Conservation (phyloP, 1,139 yeast species). For the Yamadazyma buinensis region DNA sequence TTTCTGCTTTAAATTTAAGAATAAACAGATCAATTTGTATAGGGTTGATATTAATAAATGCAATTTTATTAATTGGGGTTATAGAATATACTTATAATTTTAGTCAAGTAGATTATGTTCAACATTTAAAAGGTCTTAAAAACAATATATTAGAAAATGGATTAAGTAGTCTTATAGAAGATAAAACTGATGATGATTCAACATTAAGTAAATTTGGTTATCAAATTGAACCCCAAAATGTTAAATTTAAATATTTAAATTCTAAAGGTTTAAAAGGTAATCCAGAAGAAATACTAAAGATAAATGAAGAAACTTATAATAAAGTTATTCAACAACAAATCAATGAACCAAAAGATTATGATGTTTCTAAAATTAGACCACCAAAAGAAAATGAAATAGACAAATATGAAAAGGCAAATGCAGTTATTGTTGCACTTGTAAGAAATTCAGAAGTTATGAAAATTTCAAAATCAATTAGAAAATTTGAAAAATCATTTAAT, state of each 20-base stretch:
- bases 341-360: slow-evolving; percentile 47
- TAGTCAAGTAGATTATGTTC: slow-evolving; percentile 8
- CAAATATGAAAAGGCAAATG: slow-evolving; percentile 53
- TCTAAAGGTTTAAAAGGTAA: slow-evolving; percentile 24
- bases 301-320: slow-evolving; percentile 31
- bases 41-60: slow-evolving; percentile 10
- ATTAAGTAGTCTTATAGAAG: too few relatives aligned
- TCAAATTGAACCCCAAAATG: slow-evolving; percentile 22
- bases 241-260: slow-evolving; percentile 32
- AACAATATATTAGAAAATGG: too few relatives aligned
- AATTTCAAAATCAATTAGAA: slow-evolving; percentile 49
- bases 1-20: slow-evolving; percentile 16
- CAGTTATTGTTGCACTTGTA: slow-evolving; percentile 70
- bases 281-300: slow-evolving; percentile 26
- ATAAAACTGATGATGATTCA: not conserved
- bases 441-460: slow-evolving; percentile 55
- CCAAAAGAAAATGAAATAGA: slow-evolving; percentile 20
- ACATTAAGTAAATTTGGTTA: slow-evolving; percentile 1
- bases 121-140: not conserved
- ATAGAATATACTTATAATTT: slow-evolving; percentile 8
- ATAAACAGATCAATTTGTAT: slow-evolving; percentile 9
- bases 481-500: slow-evolving; percentile 65
- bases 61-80: slow-evolving; percentile 9
- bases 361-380: slow-evolving; percentile 33
- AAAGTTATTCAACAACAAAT: slow-evolving; percentile 31